These are phyloP conservation scores for Boechera divaricarpa DNA, from an alignment of 345 rosid genomes.

Conservation along the genomic window DNA sequence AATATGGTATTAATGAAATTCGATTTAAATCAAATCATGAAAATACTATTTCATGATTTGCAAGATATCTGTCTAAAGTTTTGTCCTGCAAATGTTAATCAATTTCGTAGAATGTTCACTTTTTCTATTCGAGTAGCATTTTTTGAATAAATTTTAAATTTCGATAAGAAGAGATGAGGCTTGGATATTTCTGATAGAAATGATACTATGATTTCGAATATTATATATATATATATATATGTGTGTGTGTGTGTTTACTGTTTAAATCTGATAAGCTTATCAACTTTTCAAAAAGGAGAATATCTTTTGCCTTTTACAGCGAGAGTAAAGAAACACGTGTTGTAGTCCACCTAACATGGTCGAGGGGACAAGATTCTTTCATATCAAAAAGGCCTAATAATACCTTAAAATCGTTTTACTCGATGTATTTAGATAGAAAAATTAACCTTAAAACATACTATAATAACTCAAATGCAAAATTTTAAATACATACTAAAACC, in stretches of 20 bases:
- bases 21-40: not conserved
- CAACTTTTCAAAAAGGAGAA: conserved; percentile 19
- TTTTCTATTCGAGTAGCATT: no score
- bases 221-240: no score
- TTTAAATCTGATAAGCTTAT: not conserved
- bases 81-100: not conserved
- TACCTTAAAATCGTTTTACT: conserved; percentile 12
- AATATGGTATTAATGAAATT: not conserved
- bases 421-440: not conserved
- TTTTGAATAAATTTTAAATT: no score
- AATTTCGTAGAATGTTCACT: no score
- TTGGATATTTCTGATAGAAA: conserved; percentile 7
- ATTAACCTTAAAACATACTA: not conserved
- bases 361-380: not conserved
- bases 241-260: not conserved
- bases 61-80: conserved; percentile 7
- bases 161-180: conserved; percentile 5
- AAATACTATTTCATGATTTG: conserved; percentile 17
- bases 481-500: not conserved
- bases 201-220: not conserved
- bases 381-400: not conserved
- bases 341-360: conserved; percentile 35
- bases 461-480: not conserved
- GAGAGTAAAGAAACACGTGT: conserved; percentile 23
- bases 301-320: conserved; percentile 25